phyloP scores from a whole-genome alignment of 2,329 filamentous ascomycete genomes.

The Stagonosporopsis chrysanthemi region DNA sequence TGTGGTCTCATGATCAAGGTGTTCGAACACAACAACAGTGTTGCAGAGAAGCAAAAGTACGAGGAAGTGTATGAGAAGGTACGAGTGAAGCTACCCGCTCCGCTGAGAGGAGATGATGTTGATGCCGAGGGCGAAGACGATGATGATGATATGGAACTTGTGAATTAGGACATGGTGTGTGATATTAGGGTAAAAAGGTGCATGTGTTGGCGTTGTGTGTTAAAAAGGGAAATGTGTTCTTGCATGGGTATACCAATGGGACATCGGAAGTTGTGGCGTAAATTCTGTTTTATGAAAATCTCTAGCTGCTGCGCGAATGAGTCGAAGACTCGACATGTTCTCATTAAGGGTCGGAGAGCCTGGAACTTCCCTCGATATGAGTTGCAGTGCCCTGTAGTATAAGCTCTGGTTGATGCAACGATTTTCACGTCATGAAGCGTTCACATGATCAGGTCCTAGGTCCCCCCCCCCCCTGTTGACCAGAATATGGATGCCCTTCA shows the following conservation, averaged over 20 bases:
- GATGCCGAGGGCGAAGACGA: constrained; percentile 38
- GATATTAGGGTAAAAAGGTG: neutral
- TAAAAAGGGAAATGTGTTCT: neutral
- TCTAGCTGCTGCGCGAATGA: neutral
- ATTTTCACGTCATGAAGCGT: too few relatives aligned
- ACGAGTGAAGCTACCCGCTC: constrained; percentile 31
- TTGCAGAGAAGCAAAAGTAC: constrained; percentile 36
- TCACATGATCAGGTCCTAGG: neutral
- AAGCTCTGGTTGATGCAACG: neutral
- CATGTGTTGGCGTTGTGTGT: constrained; percentile 12
- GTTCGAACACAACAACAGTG: constrained; percentile 36
- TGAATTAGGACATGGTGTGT: neutral
- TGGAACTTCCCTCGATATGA: neutral
- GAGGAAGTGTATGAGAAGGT: constrained; percentile 32
- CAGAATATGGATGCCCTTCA: neutral
- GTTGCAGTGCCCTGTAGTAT: neutral
- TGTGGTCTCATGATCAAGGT: constrained; percentile 42
- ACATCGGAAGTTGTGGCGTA: neutral
- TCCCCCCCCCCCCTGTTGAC: neutral
- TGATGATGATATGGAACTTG: constrained; percentile 11
- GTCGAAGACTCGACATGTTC: neutral
- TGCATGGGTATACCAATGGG: constrained; percentile 8
- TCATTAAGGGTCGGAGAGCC: neutral
- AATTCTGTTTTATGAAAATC: neutral
- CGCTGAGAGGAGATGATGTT: constrained; percentile 29